Conservation (phyloP, 345 rosid species). For the Aquilaria sinensis region DNA sequence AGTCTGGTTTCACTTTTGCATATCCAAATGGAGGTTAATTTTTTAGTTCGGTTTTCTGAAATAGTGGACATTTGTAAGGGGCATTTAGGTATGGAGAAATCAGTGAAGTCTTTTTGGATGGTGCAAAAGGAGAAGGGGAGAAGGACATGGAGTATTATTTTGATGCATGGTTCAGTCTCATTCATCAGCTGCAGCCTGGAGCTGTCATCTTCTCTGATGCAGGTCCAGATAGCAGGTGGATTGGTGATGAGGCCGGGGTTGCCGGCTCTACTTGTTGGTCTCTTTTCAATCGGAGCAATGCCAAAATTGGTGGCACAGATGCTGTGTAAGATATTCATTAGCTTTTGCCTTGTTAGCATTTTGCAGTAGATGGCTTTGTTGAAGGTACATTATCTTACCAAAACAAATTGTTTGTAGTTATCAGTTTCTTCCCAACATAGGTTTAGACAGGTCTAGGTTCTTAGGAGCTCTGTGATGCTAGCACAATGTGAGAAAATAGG, state of each 20-base stretch:
- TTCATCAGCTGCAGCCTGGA: conserved; percentile 67
- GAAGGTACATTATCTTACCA: no score
- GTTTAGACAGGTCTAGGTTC: no score
- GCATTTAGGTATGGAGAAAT: conserved; percentile 72
- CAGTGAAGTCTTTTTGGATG: conserved; percentile 73
- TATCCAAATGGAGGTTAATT: no score
- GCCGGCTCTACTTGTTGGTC: conserved; percentile 87
- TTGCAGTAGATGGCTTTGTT: not conserved
- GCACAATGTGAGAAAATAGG: no score
- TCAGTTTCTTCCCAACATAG: no score
- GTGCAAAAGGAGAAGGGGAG: conserved; percentile 78
- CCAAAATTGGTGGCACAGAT: conserved; percentile 52
- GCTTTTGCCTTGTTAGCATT: not conserved
- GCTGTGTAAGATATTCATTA: conserved; percentile 35
- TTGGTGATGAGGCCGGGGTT: conserved; percentile 74
- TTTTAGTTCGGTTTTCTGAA: no score
- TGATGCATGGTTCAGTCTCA: conserved; percentile 71
- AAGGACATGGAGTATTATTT: conserved; percentile 75
- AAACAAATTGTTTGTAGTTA: no score
- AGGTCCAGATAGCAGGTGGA: conserved; percentile 77
- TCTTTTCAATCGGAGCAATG: conserved; percentile 57
- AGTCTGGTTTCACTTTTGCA: no score
- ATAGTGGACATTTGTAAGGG: no score
- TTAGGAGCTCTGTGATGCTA: no score
- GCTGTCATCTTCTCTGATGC: conserved; percentile 84